Evolutionary conservation across 805 yeast species (phyloP), one percentile per base, ranked within the genome.

Genomic region (Ogataea pignaliae): DNA sequence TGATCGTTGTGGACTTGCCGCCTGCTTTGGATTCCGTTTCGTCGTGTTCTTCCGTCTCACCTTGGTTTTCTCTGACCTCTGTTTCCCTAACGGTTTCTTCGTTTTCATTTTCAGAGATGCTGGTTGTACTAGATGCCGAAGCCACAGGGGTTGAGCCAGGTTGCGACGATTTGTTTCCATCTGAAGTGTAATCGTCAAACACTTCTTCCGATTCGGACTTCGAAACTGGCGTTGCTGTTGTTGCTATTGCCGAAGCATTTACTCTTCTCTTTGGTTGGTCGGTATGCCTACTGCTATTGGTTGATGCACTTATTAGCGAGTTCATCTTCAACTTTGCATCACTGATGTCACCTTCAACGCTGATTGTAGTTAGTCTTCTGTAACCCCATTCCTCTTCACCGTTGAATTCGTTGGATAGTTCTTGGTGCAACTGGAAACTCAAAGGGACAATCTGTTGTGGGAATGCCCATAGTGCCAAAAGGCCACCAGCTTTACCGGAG

Each of bases 401-500:
- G 53, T 81, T 75, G 63, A 79, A 87, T 65, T 80, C 75, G 46
- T 83, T 81, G 8, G 95, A 78, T 37, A 91, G 72, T 46, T 89
- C 84, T 57, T 84, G 88, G 67, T 91, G 99, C 49, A 91, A 72
- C 51, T 78, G 76, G 67, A 89, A 93, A 39, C 95, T 83, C 43
- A 91, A 70, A 0, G 96, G 93, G 8, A 89, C 98, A 40, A 91
- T 79, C 63, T 88, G 96, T 55, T 85, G 89, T 0, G 99, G 99
- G 64, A 93, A 93, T 0, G 98, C 98, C 95, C 97, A 90, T 17
- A 86, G 75, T 1, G 98, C 97, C 40, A 91, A 67, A 40, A 91
- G 71, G 0, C 99, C 99, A 37, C 98, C 99, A 7, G 99, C 98
- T 57, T 91, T 93, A 43, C 99, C 99, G 35, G 88, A 79, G 15